Evolutionary conservation across 1,284 basidiomycete genomes (phyloP), one percentile per base, ranked within the genome.

Genomic region (Fomes fomentarius): DNA sequence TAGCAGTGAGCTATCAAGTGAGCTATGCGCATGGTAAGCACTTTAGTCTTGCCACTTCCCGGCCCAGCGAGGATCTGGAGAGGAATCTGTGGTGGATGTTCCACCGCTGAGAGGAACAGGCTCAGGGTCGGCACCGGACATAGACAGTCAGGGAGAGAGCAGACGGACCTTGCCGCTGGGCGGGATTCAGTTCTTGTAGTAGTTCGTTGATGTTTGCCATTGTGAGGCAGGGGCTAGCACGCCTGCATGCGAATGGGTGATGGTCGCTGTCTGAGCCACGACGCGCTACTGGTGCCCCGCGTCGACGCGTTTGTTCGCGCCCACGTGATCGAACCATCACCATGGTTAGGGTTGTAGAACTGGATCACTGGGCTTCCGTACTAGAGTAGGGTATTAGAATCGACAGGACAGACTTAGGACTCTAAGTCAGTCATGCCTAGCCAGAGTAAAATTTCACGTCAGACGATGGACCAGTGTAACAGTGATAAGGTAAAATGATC

Each of bases 11-110:
- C 72, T 33, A 94, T 84, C 19, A 96, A 76, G 66, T 93, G 79
- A 0, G 89, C 91, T 33, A 94, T 90, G 14, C 93, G 79, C 34
- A 84, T 84, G 2, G 90, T 94, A 19, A 96, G 71, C 33, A 78
- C 80, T 66, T 80, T 83, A 0, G 81, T 84, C 69, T 83, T 85
- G 54, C 91, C 91, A 64, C 88, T 91, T 7, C 92, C 92, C 4
- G 93, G 93, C 4, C 92, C 92, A 21, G 92, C 93, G 2, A 94
- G 75, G 45, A 95, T 93, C 68, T 94, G 92, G 0, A 94, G 74
- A 0, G 91, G 87, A 17, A 79, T 72, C 12, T 75, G 61, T 2
- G 87, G 84, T 2, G 80, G 72, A 64, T 87, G 83, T 47, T 79
- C 76, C 12, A 93, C 91, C 50, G 91, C 92, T 91, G 26, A 25